Evolutionary conservation across 805 yeast species (phyloP).

Genomic region (Sugiyamaella chiloensis): DNA sequence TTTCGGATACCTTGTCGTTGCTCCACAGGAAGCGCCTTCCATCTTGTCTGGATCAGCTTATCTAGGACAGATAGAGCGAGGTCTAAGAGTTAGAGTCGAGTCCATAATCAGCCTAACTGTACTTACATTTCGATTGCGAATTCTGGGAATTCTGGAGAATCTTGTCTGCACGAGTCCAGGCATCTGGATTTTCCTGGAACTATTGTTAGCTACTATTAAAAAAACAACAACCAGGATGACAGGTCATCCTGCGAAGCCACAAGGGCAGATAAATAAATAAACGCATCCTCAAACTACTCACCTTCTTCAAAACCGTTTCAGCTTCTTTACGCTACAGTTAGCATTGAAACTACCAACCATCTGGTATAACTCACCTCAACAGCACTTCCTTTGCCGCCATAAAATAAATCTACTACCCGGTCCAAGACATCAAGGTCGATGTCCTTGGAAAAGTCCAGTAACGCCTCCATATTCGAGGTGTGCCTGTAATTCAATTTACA

Average conservation of each 20-base stretch:
- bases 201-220: constrained; percentile 24
- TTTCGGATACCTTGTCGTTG: constrained; percentile 92
- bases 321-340: constrained; percentile 34
- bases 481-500: not conserved
- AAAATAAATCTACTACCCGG: constrained; percentile 79
- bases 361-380: constrained; percentile 38
- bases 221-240: constrained; percentile 1
- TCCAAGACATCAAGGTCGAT: constrained; percentile 79
- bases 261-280: not conserved
- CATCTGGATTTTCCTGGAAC: constrained; percentile 91
- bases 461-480: constrained; percentile 61
- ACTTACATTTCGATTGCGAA: constrained; percentile 75
- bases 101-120: no score
- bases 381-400: constrained; percentile 64
- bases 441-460: constrained; percentile 82
- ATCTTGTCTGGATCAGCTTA: constrained; percentile 82
- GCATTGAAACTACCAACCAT: not conserved
- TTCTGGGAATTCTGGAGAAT: constrained; percentile 75
- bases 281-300: constrained; percentile 16
- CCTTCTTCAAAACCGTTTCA: constrained; percentile 36
- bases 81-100: no score
- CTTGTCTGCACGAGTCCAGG: constrained; percentile 93
- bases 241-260: not conserved
- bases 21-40: constrained; percentile 88
- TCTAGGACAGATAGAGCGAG: constrained; percentile 89